Base-by-base conservation (phyloP, 2,329 filamentous ascomycete genomes). In the Alternaria novae-zelandiae region DNA sequence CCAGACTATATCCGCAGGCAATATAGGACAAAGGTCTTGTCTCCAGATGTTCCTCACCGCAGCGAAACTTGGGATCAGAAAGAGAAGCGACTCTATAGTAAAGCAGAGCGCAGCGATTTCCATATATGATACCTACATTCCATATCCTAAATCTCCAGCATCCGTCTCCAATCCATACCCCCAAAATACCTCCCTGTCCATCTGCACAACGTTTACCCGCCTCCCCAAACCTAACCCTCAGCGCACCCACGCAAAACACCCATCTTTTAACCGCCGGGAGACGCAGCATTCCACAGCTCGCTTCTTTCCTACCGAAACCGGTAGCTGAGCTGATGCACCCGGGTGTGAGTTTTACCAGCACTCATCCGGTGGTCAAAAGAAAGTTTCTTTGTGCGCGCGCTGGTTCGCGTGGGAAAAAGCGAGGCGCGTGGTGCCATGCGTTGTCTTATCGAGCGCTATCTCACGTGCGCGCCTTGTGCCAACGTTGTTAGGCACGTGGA, bases 181-280 rank as follows among this genome's bases (percentile, higher is more conserved):
- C 30, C 2, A 36, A 15, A 11, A 12, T 13, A 41, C 15, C 15
- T 15, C 30, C 30, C 7, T 25, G 8, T 32, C 20, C 20, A n/a
- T 53, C 28, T 53, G 30, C 49, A 53, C 49, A 53, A 41, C 13
- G 49, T 54, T 54, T 41, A 54, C 32, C 36, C 32, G 53, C 32
- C 3, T 7, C 13, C 8, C 36, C 53, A 54, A 44, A 54, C 36
- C 17, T 28, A 26, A 23, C 32, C 32, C 49, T 51, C 28, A 51
- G 49, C 28, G 30, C 45, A 51, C 12, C 32, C 36, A 36, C 49
- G 21, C 49, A 36, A 53, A 30, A 53, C 28, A 28, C 54, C 15
- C 44, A 54, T 59, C 41, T 54, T 54, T 65, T 65, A 65, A 65
- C 63, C 63, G 59, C 59, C 59, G 63, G 63, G 44, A 62, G 50